Evolutionary conservation across 163 green algal genomes (phyloP).

Genomic region (Picocystis sp.): DNA sequence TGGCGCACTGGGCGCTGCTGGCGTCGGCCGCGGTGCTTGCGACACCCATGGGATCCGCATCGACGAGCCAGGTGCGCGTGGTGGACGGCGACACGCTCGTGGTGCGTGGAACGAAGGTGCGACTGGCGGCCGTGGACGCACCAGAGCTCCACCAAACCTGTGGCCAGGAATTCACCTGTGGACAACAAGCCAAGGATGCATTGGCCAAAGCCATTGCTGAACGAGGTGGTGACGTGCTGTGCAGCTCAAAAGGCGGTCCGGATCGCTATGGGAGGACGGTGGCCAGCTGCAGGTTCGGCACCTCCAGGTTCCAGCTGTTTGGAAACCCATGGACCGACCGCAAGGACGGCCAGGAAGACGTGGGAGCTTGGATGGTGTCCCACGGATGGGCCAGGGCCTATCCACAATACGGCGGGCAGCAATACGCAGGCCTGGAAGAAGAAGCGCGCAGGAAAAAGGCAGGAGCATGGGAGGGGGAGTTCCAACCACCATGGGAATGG

Average conservation of each 20-base stretch:
- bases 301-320: no score
- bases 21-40: no score
- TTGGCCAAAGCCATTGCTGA: neutral
- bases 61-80: neutral
- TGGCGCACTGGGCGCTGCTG: no score
- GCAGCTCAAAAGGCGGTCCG: neutral
- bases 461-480: neutral
- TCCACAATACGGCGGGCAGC: neutral
- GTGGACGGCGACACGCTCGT: conserved; percentile 3
- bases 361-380: neutral
- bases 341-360: neutral
- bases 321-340: neutral
- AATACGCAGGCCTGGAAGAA: neutral
- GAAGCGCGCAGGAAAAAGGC: neutral
- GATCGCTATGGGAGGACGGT: neutral
- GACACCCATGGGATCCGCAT: no score
- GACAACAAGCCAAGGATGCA: neutral
- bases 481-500: neutral
- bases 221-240: neutral
- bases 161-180: neutral
- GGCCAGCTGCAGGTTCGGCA: neutral
- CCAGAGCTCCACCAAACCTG: neutral
- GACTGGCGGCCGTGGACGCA: neutral
- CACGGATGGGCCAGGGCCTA: neutral
- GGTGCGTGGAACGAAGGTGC: neutral